Base-by-base conservation (phyloP, 2,329 filamentous ascomycete genomes). In the Xylariaceae sp. region DNA sequence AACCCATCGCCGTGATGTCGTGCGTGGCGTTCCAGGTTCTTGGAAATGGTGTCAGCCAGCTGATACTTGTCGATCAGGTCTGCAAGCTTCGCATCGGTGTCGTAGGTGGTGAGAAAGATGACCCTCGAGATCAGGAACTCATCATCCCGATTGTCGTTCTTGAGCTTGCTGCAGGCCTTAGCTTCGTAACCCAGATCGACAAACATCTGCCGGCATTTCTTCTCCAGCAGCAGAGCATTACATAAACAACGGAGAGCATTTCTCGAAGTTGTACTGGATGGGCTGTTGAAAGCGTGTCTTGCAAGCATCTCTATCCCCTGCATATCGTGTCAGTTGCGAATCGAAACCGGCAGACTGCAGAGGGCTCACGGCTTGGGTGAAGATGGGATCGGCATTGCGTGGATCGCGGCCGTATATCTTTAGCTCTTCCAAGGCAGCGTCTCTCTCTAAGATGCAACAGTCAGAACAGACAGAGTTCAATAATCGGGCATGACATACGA, bases 81-180 rank as follows among this genome's bases (percentile, higher is more conserved):
- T 16, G 78, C 72, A 47, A 91, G 82, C 64, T 90, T 76, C 56
- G 89, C 70, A n/a, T 80, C 81, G 12, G 88, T 86, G 55, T 82
- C 82, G 68, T 95, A 95, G 0, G 90, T 95, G 31, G 86, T 81
- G 11, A 94, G 77, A 62, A 96, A 92, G 14, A 95, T 73, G 41
- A 95, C 83, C 47, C 90, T 82, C n/a, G 87, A 87, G 54, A 81
- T 73, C 2, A 97, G 77, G 69, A 97, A 97, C 65, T 97, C 92
- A 60, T 96, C 87, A 55, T 97, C 91, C 50, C 81, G 78, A 60
- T 78, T 86, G 56, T 90, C 87, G 51, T 79, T 84, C 77, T 87
- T 87, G 40, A 96, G 78, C 57, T 81, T 83, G 50, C 82, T 77
- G 53, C 89, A 90, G 16, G 87, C 83, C 61, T 86, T 87, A 14